phyloP scores from a whole-genome alignment of 2,329 filamentous ascomycete genomes.

The Eutypella sp. region DNA sequence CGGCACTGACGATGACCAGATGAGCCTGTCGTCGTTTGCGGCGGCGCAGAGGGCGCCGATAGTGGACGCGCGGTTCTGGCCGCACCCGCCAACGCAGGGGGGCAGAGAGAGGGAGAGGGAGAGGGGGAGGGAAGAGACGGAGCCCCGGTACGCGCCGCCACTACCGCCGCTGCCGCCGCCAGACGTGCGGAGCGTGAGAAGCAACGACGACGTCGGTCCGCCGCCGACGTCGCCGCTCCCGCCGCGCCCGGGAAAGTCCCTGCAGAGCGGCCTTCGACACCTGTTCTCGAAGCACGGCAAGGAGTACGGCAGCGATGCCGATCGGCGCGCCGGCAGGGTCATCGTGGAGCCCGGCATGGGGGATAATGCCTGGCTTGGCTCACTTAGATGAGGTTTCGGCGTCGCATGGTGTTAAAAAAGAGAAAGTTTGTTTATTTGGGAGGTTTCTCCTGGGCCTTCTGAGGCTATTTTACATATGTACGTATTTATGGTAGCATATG shows the following conservation, averaged over 20 bases:
- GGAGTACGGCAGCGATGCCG: not conserved
- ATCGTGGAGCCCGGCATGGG: not conserved
- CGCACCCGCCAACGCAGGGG: not conserved
- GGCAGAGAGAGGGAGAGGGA: no score
- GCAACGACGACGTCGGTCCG: no score
- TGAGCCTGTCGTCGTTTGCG: not conserved
- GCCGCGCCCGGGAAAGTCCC: not conserved
- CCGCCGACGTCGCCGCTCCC: no score
- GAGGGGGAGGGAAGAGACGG: no score
- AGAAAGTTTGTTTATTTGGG: no score
- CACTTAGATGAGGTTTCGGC: not conserved
- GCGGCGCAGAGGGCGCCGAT: not conserved
- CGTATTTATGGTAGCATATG: not conserved
- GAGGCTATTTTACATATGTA: not conserved
- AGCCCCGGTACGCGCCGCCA: not conserved
- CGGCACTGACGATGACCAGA: not conserved
- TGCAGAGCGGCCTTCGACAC: not conserved
- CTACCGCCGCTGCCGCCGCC: not conserved
- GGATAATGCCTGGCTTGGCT: not conserved
- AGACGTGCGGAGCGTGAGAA: not conserved
- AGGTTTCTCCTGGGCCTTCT: no score
- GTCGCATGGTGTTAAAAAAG: no score
- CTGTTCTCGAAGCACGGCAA: not conserved
- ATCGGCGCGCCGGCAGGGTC: not conserved
- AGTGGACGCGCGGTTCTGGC: not conserved